Conservation (phyloP, 1,284 basidiomycete species). For the Ceratobasidium sp. region DNA sequence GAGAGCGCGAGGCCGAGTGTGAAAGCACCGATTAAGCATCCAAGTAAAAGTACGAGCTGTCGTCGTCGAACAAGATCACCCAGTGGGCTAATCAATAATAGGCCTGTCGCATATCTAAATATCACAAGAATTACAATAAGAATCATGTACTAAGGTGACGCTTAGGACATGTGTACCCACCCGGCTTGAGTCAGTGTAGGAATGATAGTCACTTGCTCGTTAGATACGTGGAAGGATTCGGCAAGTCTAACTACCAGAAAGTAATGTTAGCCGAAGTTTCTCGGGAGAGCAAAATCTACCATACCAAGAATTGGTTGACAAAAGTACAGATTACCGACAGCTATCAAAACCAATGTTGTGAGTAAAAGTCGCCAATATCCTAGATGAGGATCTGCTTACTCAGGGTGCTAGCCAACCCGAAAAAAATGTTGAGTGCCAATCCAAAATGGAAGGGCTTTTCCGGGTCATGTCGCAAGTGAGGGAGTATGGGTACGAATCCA, state of each 20-base stretch:
- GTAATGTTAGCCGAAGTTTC: not conserved
- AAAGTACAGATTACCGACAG: slow-evolving; percentile 34
- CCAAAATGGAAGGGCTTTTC: slow-evolving; percentile 69
- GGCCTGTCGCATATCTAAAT: slow-evolving; percentile 65
- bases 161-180: no score
- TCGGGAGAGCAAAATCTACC: not conserved
- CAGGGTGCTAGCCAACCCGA: slow-evolving; percentile 75
- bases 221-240: slow-evolving; percentile 14
- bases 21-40: slow-evolving; percentile 61
- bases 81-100: slow-evolving; percentile 71
- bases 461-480: slow-evolving; percentile 67
- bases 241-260: slow-evolving; percentile 25
- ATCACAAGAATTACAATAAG: not conserved
- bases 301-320: slow-evolving; percentile 33
- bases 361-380: not conserved
- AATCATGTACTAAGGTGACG: no score
- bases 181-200: slow-evolving; percentile 35
- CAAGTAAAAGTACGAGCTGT: slow-evolving; percentile 63
- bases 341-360: slow-evolving; percentile 46
- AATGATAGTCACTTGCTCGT: slow-evolving; percentile 25
- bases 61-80: slow-evolving; percentile 71
- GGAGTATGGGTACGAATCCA: slow-evolving; percentile 73
- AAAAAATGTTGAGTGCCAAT: slow-evolving; percentile 66
- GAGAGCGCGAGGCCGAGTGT: slow-evolving; percentile 69
- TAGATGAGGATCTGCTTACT: slow-evolving; percentile 26